These are phyloP conservation scores for Ophiostoma fasciatum DNA, from an alignment of 2,329 filamentous ascomycete species.

Conservation along the genomic window DNA sequence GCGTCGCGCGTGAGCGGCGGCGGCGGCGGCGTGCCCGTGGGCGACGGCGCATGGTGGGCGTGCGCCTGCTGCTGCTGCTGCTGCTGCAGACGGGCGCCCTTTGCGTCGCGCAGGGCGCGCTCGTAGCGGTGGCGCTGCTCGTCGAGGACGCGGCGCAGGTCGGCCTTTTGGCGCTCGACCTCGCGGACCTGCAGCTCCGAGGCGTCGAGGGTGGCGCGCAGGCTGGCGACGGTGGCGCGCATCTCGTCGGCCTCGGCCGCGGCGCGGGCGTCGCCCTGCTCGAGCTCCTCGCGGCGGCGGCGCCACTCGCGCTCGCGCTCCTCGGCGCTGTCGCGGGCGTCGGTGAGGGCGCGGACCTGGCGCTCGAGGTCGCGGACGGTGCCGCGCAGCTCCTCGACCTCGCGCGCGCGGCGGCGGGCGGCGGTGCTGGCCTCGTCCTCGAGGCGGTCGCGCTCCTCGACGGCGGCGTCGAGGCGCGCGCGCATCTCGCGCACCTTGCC, in stretches of 20 bases:
- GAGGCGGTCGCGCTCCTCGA: conserved; percentile 86
- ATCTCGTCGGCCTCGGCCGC: conserved; percentile 62
- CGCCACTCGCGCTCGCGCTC: conserved; percentile 60
- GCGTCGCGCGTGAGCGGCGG: background rate
- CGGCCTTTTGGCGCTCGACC: conserved; percentile 67
- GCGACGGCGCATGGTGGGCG: background rate
- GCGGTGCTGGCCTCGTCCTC: conserved; percentile 79
- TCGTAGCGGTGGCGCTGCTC: conserved; percentile 66
- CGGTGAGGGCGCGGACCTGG: conserved; percentile 51
- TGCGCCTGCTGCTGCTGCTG: conserved; percentile 28
- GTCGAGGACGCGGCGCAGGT: conserved; percentile 61
- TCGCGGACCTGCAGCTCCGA: conserved; percentile 70
- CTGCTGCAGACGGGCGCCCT: too few species aligned
- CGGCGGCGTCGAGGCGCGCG: conserved; percentile 69
- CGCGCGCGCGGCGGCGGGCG: conserved; percentile 60
- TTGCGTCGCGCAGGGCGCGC: conserved; percentile 57
- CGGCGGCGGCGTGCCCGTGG: background rate
- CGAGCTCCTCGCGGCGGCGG: conserved; percentile 58
- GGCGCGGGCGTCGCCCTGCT: conserved; percentile 53
- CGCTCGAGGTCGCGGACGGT: conserved; percentile 72
- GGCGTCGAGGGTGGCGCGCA: conserved; percentile 70
- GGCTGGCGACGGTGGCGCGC: conserved; percentile 57
- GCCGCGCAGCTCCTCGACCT: conserved; percentile 72
- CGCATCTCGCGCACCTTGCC: conserved; percentile 76
- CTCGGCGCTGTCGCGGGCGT: conserved; percentile 68